Conservation (phyloP, 495 filamentous ascomycete genomes). For the Penicillium bovifimosum region DNA sequence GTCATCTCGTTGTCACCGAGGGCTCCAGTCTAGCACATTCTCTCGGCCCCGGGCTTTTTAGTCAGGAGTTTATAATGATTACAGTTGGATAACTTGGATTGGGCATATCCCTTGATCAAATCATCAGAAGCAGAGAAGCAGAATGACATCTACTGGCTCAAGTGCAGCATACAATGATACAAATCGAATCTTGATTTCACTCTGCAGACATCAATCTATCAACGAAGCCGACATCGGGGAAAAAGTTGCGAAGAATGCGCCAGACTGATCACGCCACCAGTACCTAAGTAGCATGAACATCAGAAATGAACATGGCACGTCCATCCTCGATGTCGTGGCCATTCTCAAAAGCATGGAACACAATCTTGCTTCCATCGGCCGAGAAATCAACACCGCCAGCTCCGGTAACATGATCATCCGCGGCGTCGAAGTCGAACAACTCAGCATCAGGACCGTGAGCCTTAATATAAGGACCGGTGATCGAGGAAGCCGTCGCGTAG, state of each 20-base stretch:
- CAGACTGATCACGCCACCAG: constrained; percentile 12
- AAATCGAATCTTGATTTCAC: background rate
- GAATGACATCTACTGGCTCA: background rate
- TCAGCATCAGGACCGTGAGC: too few relatives aligned
- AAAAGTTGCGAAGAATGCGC: background rate
- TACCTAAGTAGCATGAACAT: background rate
- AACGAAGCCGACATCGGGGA: constrained; percentile 3
- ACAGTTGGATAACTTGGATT: too few relatives aligned
- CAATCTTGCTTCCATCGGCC: background rate
- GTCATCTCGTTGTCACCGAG: background rate
- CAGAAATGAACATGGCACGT: constrained; percentile 17
- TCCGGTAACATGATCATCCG: too few relatives aligned
- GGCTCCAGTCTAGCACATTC: constrained; percentile 5
- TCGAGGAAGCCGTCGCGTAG: constrained; percentile 21
- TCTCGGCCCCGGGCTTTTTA: background rate
- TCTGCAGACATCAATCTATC: background rate
- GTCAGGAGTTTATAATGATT: background rate
- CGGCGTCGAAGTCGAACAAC: too few relatives aligned
- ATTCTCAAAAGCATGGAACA: constrained; percentile 39
- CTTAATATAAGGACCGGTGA: too few relatives aligned
- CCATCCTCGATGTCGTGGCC: constrained; percentile 14
- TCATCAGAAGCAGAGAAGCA: too few relatives aligned
- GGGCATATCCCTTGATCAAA: background rate
- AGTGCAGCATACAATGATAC: background rate
- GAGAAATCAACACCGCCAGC: too few relatives aligned